These are phyloP conservation scores for Fusarium goolgardi DNA, from an alignment of 2,329 filamentous ascomycete genomes.

Conservation along the genomic window DNA sequence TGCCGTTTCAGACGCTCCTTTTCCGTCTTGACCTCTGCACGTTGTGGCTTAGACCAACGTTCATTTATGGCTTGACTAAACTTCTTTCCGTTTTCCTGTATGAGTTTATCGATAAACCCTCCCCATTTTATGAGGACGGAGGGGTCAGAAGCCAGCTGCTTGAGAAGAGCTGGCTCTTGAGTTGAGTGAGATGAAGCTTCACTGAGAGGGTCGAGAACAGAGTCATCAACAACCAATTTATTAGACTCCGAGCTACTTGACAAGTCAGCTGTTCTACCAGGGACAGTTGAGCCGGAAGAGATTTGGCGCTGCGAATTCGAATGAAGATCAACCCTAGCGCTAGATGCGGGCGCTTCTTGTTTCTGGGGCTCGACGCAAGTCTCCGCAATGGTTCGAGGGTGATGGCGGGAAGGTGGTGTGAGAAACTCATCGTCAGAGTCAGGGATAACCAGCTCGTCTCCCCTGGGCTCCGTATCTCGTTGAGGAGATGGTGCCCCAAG, in stretches of 20 bases:
- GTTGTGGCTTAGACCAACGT: constrained; percentile 58
- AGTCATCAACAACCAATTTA: constrained; percentile 18
- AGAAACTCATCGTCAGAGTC: constrained; percentile 69
- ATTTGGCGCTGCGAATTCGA: constrained; percentile 27
- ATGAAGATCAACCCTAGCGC: constrained; percentile 2
- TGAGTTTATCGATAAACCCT: constrained; percentile 54
- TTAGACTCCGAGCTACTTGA: constrained; percentile 21
- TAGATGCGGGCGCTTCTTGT: neutral
- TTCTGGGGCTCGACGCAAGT: neutral
- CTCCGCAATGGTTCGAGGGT: constrained; percentile 26
- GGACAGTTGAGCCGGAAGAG: constrained; percentile 23
- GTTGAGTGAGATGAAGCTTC: constrained; percentile 5
- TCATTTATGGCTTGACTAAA: constrained; percentile 62
- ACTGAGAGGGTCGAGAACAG: neutral
- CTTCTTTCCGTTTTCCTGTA: constrained; percentile 61
- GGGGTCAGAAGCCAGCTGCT: constrained; percentile 48
- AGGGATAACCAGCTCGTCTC: constrained; percentile 58
- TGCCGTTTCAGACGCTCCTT: constrained; percentile 61
- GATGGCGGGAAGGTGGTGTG: constrained; percentile 49
- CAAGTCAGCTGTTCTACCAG: neutral
- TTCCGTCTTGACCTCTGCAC: constrained; percentile 61
- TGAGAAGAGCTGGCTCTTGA: constrained; percentile 42
- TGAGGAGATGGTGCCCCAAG: neutral
- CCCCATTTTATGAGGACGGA: constrained; percentile 52
- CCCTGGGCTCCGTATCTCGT: neutral